phyloP scores from a whole-genome alignment of 1,139 yeast species.

The Sporopachydermia cereana region DNA sequence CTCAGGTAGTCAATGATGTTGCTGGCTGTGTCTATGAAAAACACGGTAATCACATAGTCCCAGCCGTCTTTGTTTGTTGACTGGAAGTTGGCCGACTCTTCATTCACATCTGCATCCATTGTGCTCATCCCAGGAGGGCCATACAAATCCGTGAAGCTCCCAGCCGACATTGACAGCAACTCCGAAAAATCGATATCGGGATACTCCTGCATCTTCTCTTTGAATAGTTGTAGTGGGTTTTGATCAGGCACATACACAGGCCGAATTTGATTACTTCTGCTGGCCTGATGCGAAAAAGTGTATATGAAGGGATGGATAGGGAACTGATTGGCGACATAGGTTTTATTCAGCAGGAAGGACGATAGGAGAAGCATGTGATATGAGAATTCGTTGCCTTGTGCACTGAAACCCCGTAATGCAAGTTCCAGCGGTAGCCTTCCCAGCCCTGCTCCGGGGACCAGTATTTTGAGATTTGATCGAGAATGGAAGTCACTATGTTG shows the following conservation, averaged over 20 bases:
- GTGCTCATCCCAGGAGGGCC: constrained; percentile 36
- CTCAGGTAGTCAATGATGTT: constrained; percentile 60
- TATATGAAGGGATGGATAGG: constrained; percentile 63
- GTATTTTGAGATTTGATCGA: constrained; percentile 33
- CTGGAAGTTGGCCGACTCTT: constrained; percentile 34
- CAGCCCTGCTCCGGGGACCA: constrained; percentile 79
- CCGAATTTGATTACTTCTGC: constrained; percentile 41
- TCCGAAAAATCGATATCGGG: constrained; percentile 37
- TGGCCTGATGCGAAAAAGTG: constrained; percentile 56
- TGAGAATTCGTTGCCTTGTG: constrained; percentile 82
- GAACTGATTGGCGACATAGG: constrained; percentile 41
- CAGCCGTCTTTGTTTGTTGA: constrained; percentile 27
- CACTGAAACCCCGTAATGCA: constrained; percentile 52
- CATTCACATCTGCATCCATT: constrained; percentile 31
- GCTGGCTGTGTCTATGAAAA: constrained; percentile 70
- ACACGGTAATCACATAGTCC: constrained; percentile 56
- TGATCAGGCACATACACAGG: constrained; percentile 33
- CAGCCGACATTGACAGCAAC: constrained; percentile 67
- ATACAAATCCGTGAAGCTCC: constrained; percentile 68
- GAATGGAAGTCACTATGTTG: constrained; percentile 30
- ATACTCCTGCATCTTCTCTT: constrained; percentile 20
- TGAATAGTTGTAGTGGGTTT: constrained; percentile 17
- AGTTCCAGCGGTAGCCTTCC: constrained; percentile 71
- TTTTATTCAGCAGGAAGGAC: constrained; percentile 47
- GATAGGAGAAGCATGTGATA: constrained; percentile 71